phyloP scores from a whole-genome alignment of 768 basidiomycete species.

The Chalciporus sphaerocephalus region DNA sequence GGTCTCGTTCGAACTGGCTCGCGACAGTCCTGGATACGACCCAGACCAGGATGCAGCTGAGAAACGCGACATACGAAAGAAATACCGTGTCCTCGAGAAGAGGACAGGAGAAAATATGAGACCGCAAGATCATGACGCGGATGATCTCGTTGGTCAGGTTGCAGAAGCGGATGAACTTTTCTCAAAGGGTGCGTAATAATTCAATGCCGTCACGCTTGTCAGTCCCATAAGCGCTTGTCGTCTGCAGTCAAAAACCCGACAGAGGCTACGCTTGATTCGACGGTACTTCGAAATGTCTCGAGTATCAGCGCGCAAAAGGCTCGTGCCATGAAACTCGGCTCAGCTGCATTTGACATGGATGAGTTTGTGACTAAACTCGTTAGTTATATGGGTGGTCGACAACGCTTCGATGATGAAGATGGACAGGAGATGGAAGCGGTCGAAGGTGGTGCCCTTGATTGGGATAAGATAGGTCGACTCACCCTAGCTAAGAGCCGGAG shows the following conservation, averaged over 20 bases:
- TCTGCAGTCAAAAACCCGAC: conserved; percentile 68
- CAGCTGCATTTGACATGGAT: conserved; percentile 86
- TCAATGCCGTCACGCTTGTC: conserved; percentile 1
- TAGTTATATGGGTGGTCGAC: conserved; percentile 70
- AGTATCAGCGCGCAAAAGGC: conserved; percentile 82
- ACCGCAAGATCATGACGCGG: conserved; percentile 52
- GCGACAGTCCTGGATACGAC: conserved; percentile 57
- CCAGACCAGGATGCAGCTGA: conserved; percentile 83
- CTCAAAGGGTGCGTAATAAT: conserved; percentile 46
- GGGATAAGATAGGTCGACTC: conserved; percentile 83
- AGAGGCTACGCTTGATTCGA: conserved; percentile 88
- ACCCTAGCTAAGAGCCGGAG: conserved; percentile 77
- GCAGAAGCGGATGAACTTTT: conserved; percentile 59
- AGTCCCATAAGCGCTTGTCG: not conserved
- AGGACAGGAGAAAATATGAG: conserved; percentile 53
- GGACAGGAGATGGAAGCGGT: conserved; percentile 52
- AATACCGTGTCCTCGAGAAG: conserved; percentile 65
- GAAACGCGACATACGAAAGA: conserved; percentile 66
- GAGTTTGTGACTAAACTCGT: conserved; percentile 80
- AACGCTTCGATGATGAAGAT: conserved; percentile 42
- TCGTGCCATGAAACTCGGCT: conserved; percentile 85
- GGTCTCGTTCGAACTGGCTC: conserved; percentile 17
- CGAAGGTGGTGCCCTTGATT: conserved; percentile 57
- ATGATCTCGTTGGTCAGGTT: conserved; percentile 53
- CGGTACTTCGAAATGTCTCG: conserved; percentile 70